Evolutionary conservation across 345 rosid species (phyloP), one percentile per base, ranked within the genome.

Genomic region (Populus tremula): DNA sequence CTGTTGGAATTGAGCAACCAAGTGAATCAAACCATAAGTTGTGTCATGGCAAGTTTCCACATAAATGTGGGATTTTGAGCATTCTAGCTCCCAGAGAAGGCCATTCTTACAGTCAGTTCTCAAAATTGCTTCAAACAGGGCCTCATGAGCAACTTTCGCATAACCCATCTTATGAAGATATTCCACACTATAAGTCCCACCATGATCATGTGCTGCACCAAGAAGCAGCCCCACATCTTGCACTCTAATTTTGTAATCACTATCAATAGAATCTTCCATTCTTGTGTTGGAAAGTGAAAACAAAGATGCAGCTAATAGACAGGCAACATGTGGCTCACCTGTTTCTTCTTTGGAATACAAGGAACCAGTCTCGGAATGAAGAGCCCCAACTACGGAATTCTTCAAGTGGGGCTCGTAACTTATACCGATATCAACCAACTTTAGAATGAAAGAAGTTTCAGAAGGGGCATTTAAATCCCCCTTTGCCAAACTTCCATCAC

Each of bases 151-250:
- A 86, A 96, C 90, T 89, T 89, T 96, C 77, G 89, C 89, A 80
- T 84, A 96, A 76, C 98, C 97, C 82, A 70, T 71, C 83, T 85
- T 84, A 71, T 71, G 87, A 76, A 96, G 97, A 85, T 90, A 76
- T 73, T 89, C 81, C 73, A 83, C 87, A 76, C 90, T 85, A 81
- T 93, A 92, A 78, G 78, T 63, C 68, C 87, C 88, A 81, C 82
- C 80, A 47, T 87, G 86, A 82, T 86, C 83, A 82, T 80, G 79
- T 72, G 85, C 87, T 50, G 78, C n/a, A 82, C 91, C 81, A 77
- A 96, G 87, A 82, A 93, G 99, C 81, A 96, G 87, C 68, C 99
- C 99, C 66, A 93, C 79, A 85, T 96, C 98, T 81, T 91, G 94
- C 79, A 86, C 85, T 83, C 88, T 86, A 73, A 96, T 87, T 78